These are phyloP conservation scores for Sarocladiaceae sp. DNA, from an alignment of 2,329 filamentous ascomycete species.

Conservation along the genomic window DNA sequence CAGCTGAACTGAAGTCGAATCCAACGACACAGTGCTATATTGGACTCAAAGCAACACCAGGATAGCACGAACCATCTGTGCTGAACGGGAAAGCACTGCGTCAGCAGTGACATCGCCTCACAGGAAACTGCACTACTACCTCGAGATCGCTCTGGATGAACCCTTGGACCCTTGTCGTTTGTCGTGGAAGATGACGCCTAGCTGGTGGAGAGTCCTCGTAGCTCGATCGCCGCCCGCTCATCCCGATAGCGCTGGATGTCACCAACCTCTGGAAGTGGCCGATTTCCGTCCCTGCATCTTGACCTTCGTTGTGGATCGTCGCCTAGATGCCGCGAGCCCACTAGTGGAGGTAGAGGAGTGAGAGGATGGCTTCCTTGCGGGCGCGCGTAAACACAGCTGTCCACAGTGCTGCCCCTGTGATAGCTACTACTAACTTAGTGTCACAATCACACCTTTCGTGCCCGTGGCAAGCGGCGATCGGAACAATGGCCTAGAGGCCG, in stretches of 20 bases:
- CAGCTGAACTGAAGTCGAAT: slow-evolving; percentile 1
- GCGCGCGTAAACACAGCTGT: background rate
- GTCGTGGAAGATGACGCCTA: background rate
- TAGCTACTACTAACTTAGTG: too few species aligned
- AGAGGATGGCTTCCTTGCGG: background rate
- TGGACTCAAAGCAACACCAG: background rate
- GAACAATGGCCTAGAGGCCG: background rate
- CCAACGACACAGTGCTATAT: background rate
- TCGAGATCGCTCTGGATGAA: background rate
- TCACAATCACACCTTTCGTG: background rate
- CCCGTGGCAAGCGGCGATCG: background rate
- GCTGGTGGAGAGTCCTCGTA: background rate
- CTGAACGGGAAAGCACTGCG: background rate
- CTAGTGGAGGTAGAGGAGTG: background rate
- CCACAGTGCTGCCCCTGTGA: background rate
- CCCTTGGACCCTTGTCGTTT: background rate
- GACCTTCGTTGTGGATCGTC: background rate
- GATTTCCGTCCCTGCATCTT: slow-evolving; percentile 3
- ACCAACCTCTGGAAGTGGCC: background rate
- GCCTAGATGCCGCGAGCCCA: background rate
- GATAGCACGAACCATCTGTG: too few species aligned
- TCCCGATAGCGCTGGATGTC: background rate
- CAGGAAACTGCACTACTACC: background rate
- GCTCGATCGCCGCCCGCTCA: background rate
- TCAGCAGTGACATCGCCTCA: background rate